Percentiles rank a stretch among this genome's conserved stretches.
These are phyloP conservation scores for Scenedesmus sp. DNA, from an alignment of 163 green algal genomes.

Conservation along the genomic window DNA sequence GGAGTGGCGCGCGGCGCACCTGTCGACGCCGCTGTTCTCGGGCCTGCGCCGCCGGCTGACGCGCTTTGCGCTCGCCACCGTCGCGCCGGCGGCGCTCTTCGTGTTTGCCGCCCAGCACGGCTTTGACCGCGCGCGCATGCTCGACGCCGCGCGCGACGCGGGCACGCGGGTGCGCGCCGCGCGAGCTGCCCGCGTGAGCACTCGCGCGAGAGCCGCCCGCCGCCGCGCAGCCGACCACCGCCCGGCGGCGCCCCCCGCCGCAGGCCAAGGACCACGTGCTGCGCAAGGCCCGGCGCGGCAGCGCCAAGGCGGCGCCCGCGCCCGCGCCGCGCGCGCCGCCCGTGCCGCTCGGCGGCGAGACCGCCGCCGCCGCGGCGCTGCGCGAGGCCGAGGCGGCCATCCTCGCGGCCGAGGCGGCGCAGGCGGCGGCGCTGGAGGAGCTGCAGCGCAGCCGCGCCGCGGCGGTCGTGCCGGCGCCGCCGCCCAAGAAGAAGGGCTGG, in stretches of 20 bases:
- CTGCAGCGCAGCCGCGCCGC: conserved; percentile 19
- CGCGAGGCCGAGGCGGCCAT: conserved; percentile 32
- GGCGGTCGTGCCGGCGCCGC: conserved; percentile 11
- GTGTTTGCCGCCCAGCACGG: conserved; percentile 37
- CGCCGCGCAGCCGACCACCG: too few relatives aligned
- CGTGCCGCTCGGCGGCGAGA: background rate
- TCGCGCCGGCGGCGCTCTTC: conserved; percentile 23
- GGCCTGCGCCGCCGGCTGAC: conserved; percentile 29
- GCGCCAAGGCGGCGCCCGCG: too few relatives aligned
- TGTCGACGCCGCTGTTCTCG: conserved; percentile 14
- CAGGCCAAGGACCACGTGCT: too few relatives aligned
- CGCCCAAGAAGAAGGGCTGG: conserved; percentile 39
- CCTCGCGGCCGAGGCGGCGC: conserved; percentile 11
- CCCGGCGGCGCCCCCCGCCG: too few relatives aligned
- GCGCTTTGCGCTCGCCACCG: conserved; percentile 26
- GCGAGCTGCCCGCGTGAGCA: background rate
- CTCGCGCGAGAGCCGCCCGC: background rate
- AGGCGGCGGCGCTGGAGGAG: conserved; percentile 31
- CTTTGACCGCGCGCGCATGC: conserved; percentile 29
- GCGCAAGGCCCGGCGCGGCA: too few relatives aligned
- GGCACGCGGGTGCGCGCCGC: background rate
- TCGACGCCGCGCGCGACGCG: background rate
- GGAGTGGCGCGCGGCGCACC: conserved; percentile 27
- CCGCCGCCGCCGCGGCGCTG: conserved; percentile 32
- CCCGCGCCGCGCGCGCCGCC: background rate